Conservation (phyloP, 768 basidiomycete genomes). For the Leccinum boreale region DNA sequence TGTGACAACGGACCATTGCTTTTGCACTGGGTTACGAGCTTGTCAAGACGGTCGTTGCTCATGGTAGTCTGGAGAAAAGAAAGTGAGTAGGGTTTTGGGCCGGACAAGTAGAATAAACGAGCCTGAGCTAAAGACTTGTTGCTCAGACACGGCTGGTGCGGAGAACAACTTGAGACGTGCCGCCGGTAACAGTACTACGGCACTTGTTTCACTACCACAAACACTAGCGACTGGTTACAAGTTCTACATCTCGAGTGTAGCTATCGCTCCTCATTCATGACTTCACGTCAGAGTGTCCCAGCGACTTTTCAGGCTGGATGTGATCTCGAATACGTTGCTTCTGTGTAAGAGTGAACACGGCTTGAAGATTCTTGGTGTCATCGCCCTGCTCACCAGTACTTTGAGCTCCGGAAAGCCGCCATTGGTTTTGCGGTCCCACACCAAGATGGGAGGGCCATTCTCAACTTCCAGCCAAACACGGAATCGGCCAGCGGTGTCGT, state of each 20-base stretch:
- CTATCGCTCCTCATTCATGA: slow-evolving; percentile 10
- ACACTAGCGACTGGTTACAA: slow-evolving; percentile 1
- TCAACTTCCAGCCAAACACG: slow-evolving; percentile 74
- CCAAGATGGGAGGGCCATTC: slow-evolving; percentile 38
- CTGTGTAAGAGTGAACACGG: slow-evolving; percentile 36
- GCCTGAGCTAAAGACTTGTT: slow-evolving; percentile 20
- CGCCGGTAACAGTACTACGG: slow-evolving; percentile 1
- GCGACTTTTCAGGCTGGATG: slow-evolving; percentile 73
- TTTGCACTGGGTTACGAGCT: slow-evolving; percentile 62
- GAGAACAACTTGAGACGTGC: slow-evolving; percentile 7
- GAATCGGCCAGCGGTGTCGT: slow-evolving; percentile 88
- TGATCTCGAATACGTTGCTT: slow-evolving; percentile 87
- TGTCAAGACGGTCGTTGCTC: slow-evolving; percentile 55
- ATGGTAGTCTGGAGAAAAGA: slow-evolving; percentile 35
- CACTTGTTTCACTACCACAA: background rate
- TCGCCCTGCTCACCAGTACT: slow-evolving; percentile 53
- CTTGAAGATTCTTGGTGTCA: background rate
- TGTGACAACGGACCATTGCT: slow-evolving; percentile 48
- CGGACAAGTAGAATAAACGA: slow-evolving; percentile 6
- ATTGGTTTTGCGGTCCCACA: slow-evolving; percentile 91
- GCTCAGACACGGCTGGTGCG: slow-evolving; percentile 6
- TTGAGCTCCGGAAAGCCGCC: slow-evolving; percentile 93
- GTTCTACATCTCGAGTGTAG: background rate
- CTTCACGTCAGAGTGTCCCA: slow-evolving; percentile 86
- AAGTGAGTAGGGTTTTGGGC: slow-evolving; percentile 9